Evolutionary conservation across 2,329 filamentous ascomycete genomes (phyloP), one percentile per base, ranked within the genome.

Genomic region (Colletotrichum eleusines): DNA sequence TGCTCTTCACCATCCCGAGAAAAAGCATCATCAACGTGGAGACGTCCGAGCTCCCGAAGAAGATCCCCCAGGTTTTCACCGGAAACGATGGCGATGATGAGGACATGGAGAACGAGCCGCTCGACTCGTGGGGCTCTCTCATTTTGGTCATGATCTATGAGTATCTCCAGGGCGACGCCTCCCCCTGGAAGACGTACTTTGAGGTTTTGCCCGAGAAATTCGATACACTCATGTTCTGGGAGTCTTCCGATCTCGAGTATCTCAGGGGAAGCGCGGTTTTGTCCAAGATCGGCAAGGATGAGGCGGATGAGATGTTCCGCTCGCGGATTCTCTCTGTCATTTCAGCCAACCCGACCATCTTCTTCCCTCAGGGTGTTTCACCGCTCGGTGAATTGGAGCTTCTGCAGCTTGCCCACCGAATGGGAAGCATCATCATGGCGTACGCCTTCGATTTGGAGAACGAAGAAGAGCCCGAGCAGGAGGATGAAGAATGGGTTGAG

Each of bases 211-310:
- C 94, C 0, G 74, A 77, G 6, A 76, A 82, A 1, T 97, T 97
- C 77, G 89, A 96, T 78, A 97, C 94, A 2, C 87, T 95, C 74
- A 97, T 98, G 92, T 97, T 95, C 82, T 98, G 95, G 95, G 84
- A 87, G 2, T 83, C 87, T 0, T 81, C 84, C 1, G 94, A 97
- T 78, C 84, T 97, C 3, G 81, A 84, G 0, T 86, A 91, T 76
- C 87, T 97, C 11, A 91, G 95, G 81, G 92, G 91, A 23, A 95
- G 93, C 77, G 88, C 93, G 0, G 88, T 96, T n/a, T 79, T 90
- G 3, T 81, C 87, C 72, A 95, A 94, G 78, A 92, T 97, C 73
- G 94, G 94, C 58, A 93, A 89, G 74, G 84, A 87, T 5, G 85
- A 88, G 65, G 94, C 94, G 2, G 91, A 97, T 71, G 81, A 86